Percentiles rank a stretch among this genome's conserved stretches.
These are phyloP conservation scores for Coccomyxa subellipsoidea DNA, from an alignment of 163 green algal genomes.

Conservation along the genomic window DNA sequence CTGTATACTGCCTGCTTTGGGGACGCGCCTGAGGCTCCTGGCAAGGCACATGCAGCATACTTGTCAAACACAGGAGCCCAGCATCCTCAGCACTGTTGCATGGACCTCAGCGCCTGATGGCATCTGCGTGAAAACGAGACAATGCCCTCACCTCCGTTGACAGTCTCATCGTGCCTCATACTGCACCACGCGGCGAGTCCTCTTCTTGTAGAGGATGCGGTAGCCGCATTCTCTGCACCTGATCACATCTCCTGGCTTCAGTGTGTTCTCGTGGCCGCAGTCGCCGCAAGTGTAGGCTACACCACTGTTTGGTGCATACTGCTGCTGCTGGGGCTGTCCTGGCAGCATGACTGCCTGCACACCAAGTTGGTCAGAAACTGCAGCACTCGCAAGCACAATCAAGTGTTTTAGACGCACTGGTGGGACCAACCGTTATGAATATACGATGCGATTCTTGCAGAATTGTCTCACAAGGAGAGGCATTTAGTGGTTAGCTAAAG, in stretches of 20 bases:
- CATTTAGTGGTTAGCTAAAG: too few species aligned
- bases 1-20: too few species aligned
- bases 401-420: too few species aligned
- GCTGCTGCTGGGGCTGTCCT: neutral
- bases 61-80: too few species aligned
- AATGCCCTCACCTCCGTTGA: neutral
- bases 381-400: too few species aligned
- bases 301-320: constrained; percentile 1
- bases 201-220: constrained; percentile 98
- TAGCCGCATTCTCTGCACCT: constrained; percentile 94
- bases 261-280: constrained; percentile 82
- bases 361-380: neutral
- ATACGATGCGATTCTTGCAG: too few species aligned
- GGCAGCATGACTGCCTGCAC: neutral
- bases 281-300: constrained; percentile 91
- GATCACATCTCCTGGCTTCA: constrained; percentile 91
- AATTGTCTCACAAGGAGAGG: too few species aligned
- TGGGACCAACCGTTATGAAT: too few species aligned
- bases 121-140: neutral
- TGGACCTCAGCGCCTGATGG: neutral
- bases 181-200: constrained; percentile 91
- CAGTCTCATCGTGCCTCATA: constrained; percentile 84
- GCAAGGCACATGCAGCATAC: too few species aligned
- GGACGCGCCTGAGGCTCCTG: too few species aligned
- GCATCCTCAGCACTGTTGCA: neutral